These are phyloP conservation scores for Cladophialophora immunda DNA, from an alignment of 2,329 filamentous ascomycete genomes.

Conservation along the genomic window DNA sequence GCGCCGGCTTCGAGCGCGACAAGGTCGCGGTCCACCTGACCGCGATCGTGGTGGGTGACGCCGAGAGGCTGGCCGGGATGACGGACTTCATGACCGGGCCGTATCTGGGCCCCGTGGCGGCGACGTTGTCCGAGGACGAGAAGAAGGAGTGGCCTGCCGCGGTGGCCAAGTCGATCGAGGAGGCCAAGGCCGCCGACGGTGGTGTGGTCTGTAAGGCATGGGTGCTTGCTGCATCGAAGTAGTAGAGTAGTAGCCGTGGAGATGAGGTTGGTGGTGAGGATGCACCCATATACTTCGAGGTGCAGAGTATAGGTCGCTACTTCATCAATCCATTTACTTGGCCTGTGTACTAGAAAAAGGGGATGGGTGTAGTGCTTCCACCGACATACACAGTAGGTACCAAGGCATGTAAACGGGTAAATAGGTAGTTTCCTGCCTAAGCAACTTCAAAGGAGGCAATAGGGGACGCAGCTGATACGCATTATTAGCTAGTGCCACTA, in stretches of 20 bases:
- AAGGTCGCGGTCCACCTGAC: neutral
- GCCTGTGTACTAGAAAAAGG: too few relatives aligned
- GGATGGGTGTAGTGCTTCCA: too few relatives aligned
- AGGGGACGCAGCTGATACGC: too few relatives aligned
- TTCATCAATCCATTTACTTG: too few relatives aligned
- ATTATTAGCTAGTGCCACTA: too few relatives aligned
- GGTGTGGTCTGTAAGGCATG: neutral
- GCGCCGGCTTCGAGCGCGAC: neutral
- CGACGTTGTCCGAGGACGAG: neutral
- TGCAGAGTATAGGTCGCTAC: too few relatives aligned
- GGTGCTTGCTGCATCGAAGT: slow-evolving; percentile 1
- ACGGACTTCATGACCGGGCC: neutral
- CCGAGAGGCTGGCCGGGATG: neutral
- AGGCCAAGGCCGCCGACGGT: neutral
- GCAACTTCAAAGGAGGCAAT: too few relatives aligned
- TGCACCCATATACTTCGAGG: too few relatives aligned
- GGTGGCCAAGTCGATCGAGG: neutral
- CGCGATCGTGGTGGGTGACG: neutral
- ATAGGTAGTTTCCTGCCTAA: too few relatives aligned
- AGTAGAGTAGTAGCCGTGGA: neutral
- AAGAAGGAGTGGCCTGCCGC: neutral
- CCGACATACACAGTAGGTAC: too few relatives aligned
- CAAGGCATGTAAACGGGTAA: too few relatives aligned
- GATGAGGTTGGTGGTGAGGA: too few relatives aligned
- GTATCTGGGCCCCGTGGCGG: neutral